Conservation (phyloP, 176 grass and related monocot genomes). For the Lolium perenne region DNA sequence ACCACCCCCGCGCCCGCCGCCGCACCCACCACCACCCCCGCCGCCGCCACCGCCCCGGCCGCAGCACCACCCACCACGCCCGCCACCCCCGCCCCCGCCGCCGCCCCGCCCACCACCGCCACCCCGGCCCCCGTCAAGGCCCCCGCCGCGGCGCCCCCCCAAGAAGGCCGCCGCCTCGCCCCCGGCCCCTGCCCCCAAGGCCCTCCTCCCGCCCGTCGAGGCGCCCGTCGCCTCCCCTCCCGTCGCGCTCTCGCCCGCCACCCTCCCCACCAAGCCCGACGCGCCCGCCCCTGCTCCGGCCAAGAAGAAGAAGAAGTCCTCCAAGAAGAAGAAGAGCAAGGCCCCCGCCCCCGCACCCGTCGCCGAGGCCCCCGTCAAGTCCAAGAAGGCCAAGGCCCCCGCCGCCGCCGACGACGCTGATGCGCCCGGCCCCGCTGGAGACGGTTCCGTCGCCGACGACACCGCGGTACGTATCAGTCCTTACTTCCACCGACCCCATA, state of each 20-base stretch:
- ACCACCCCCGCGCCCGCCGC: conserved; percentile 39
- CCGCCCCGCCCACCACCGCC: conserved; percentile 29
- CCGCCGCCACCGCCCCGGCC: conserved; percentile 26
- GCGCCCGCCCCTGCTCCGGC: conserved; percentile 59
- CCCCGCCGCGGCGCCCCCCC: conserved; percentile 41
- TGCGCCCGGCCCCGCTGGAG: conserved; percentile 24
- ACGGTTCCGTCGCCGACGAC: conserved; percentile 29
- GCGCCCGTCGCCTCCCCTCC: conserved; percentile 32
- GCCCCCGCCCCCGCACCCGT: conserved; percentile 53
- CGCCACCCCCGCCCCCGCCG: conserved; percentile 24
- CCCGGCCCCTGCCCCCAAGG: conserved; percentile 17
- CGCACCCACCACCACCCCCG: not conserved
- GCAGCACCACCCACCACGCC: conserved; percentile 44
- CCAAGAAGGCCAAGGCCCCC: conserved; percentile 52
- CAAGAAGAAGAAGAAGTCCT: conserved; percentile 56
- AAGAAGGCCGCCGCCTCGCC: conserved; percentile 39
- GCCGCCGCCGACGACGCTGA: conserved; percentile 9
- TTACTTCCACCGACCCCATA: not conserved
- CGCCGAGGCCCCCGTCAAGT: conserved; percentile 34
- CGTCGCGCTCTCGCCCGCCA: not conserved
- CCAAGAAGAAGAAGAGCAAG: conserved; percentile 68
- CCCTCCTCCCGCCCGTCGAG: not conserved
- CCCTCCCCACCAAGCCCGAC: conserved; percentile 53
- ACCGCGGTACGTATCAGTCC: conserved; percentile 38
- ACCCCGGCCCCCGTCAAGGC: conserved; percentile 40